Base-by-base conservation (phyloP, 2,329 filamentous ascomycete genomes). In the Periconia macrospinosa region DNA sequence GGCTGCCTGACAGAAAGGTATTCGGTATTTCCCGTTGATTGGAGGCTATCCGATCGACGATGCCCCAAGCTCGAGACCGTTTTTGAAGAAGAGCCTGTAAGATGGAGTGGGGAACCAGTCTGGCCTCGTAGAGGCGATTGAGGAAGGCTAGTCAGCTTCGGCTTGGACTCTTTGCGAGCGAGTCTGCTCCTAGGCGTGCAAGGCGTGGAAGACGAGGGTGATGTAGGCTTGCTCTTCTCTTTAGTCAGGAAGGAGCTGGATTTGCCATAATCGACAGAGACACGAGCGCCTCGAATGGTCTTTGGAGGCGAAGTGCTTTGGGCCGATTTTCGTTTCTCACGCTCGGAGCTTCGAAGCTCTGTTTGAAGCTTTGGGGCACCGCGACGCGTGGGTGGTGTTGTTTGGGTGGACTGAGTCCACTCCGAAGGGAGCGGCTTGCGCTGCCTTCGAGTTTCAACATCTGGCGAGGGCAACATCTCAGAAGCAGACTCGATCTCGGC, bases 341-440 rank as follows among this genome's bases (percentile, higher is more conserved):
- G 63, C 30, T 62, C 58, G 45, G 55, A 62, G 6, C 62, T 62
- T 40, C 67, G 64, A 40, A 63, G 56, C 2, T 63, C 63, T 2
- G 66, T 70, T 14, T 54, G 53, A 9, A 68, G 54, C 2, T 47
- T 56, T 1, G 68, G 65, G 1, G 53, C 58, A 15, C 41, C 51
- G 15, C 45, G 52, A 45, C n/a, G 43, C 14, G 14, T 33, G 48
- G 52, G 20, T 54, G 45, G 13, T 58, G 49, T 37, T 35, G 48
- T 54, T 13, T 6, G 33, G 33, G 33, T 37, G 33, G 33, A 10
- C 11, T 37, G 33, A 37, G 33, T 37, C 68, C 68, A 69, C 14
- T 68, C 62, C 2, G 61, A 30, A 27, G 69, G 67, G 17, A 70
- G 59, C 1, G 68, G 49, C 51, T 69, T 70, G 20, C 68, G 66